Percentiles rank a stretch among this genome's conserved stretches.
phyloP scores from a whole-genome alignment of 192 early-diverging fungal genomes.

The Entomortierella beljakovae region DNA sequence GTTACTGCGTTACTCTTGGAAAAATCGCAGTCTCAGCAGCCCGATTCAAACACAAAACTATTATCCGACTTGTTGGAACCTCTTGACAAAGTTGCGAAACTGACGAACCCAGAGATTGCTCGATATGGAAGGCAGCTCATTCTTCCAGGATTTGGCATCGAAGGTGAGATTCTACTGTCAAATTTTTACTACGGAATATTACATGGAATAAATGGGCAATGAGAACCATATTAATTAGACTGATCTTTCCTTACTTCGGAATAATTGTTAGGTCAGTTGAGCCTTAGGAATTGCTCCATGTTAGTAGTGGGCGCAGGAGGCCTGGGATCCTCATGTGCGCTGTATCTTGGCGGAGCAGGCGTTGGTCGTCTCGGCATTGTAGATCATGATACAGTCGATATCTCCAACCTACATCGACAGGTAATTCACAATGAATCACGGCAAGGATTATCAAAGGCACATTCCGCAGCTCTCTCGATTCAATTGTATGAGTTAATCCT shows the following conservation, averaged over 20 bases:
- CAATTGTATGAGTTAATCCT: constrained; percentile 44
- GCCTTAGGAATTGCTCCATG: constrained; percentile 77
- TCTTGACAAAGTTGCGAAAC: constrained; percentile 38
- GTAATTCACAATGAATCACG: constrained; percentile 87
- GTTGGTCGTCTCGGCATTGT: constrained; percentile 88
- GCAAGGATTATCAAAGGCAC: constrained; percentile 77
- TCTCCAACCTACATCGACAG: constrained; percentile 94
- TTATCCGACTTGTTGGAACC: not conserved
- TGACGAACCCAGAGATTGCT: constrained; percentile 79
- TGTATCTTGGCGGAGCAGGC: constrained; percentile 93
- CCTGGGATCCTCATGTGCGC: constrained; percentile 85
- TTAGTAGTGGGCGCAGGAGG: constrained; percentile 96
- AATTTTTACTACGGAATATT: not conserved
- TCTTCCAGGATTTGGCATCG: constrained; percentile 77
- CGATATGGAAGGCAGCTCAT: constrained; percentile 91
- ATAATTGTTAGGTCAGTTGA: constrained; percentile 72
- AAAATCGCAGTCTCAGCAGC: not conserved
- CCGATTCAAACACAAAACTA: not conserved
- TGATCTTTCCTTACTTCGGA: not conserved
- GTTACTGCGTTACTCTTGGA: constrained; percentile 28
- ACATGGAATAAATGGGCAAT: too few relatives aligned
- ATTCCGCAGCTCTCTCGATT: constrained; percentile 77
- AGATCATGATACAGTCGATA: constrained; percentile 93
- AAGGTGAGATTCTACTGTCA: constrained; percentile 57
- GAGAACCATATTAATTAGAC: not conserved